Conservation (phyloP, 2,329 filamentous ascomycete species). For the Fusarium citri region DNA sequence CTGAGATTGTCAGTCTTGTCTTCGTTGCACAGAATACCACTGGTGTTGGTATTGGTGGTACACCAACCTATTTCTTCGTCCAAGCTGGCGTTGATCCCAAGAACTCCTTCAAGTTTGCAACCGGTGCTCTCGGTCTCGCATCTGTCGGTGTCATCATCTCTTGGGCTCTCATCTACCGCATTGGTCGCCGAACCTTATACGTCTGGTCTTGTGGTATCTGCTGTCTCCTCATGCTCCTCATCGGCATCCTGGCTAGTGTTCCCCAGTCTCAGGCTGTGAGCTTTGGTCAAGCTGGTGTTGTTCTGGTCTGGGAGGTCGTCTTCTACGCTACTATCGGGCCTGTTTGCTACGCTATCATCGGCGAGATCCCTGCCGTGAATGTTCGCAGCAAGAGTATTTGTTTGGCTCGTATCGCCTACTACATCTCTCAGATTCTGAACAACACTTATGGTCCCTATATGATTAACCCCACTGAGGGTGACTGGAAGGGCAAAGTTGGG, state of each 20-base stretch:
- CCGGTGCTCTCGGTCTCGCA: conserved; percentile 55
- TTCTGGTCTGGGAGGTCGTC: conserved; percentile 58
- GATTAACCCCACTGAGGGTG: conserved; percentile 50
- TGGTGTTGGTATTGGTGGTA: conserved; percentile 55
- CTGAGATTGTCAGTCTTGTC: conserved; percentile 59
- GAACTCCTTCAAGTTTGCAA: conserved; percentile 55
- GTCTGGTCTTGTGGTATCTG: conserved; percentile 56
- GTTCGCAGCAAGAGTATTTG: conserved; percentile 58
- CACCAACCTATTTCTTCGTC: conserved; percentile 61
- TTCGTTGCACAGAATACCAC: conserved; percentile 55
- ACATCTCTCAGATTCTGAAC: conserved; percentile 46
- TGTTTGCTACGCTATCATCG: conserved; percentile 56
- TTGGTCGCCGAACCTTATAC: conserved; percentile 58
- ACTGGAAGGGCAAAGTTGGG: conserved; percentile 52
- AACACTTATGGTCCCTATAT: conserved; percentile 50
- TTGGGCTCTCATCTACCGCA: conserved; percentile 50
- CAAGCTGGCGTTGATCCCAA: conserved; percentile 56
- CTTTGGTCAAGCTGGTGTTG: conserved; percentile 55
- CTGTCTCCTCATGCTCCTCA: conserved; percentile 53
- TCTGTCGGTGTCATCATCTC: conserved; percentile 58
- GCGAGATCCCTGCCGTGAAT: conserved; percentile 56
- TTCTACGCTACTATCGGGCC: conserved; percentile 59
- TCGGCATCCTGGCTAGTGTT: conserved; percentile 48
- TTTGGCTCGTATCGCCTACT: conserved; percentile 51
- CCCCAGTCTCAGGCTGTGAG: conserved; percentile 33